A percentile compares a stretch with the other conserved stretches of the same genome.
phyloP scores from a whole-genome alignment of 2,329 filamentous ascomycete genomes.

The Penicillium sp. region DNA sequence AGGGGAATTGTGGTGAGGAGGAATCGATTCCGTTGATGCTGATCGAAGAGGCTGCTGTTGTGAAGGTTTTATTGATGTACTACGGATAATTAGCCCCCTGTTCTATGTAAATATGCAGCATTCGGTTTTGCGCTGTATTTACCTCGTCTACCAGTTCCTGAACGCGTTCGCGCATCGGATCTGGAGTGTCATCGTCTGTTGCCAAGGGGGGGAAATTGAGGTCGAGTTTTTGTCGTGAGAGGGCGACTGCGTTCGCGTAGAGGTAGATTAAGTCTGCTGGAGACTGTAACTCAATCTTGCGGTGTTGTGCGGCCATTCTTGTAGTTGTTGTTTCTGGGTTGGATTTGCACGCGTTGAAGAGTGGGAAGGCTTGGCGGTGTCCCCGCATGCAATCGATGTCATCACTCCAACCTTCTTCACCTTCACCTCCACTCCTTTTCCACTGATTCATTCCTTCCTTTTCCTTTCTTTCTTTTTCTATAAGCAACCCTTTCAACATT shows the following conservation, averaged over 20 bases:
- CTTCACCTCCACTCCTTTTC: neutral
- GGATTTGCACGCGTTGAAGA: conserved; percentile 16
- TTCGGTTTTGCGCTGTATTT: no score
- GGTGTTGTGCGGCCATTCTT: conserved; percentile 41
- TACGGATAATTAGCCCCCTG: no score
- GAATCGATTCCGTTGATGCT: conserved; percentile 54
- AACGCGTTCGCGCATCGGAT: conserved; percentile 50
- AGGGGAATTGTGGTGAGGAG: conserved; percentile 35
- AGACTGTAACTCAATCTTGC: conserved; percentile 57
- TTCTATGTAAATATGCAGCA: no score
- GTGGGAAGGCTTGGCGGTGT: conserved; percentile 19
- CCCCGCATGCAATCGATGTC: conserved; percentile 34
- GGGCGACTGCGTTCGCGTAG: conserved; percentile 48
- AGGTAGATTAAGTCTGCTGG: conserved; percentile 55
- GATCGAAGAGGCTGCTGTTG: conserved; percentile 48
- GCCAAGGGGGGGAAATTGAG: conserved; percentile 53
- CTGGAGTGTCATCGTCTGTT: conserved; percentile 39
- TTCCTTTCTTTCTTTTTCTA: neutral
- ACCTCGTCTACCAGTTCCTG: conserved; percentile 48
- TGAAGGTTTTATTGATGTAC: conserved; percentile 52
- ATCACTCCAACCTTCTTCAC: conserved; percentile 15
- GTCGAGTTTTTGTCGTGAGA: conserved; percentile 54
- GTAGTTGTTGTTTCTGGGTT: conserved; percentile 9
- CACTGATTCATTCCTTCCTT: neutral
- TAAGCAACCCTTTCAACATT: neutral